These are phyloP conservation scores for Spatholobus suberectus DNA, from an alignment of 306 rosid species.

Conservation along the genomic window DNA sequence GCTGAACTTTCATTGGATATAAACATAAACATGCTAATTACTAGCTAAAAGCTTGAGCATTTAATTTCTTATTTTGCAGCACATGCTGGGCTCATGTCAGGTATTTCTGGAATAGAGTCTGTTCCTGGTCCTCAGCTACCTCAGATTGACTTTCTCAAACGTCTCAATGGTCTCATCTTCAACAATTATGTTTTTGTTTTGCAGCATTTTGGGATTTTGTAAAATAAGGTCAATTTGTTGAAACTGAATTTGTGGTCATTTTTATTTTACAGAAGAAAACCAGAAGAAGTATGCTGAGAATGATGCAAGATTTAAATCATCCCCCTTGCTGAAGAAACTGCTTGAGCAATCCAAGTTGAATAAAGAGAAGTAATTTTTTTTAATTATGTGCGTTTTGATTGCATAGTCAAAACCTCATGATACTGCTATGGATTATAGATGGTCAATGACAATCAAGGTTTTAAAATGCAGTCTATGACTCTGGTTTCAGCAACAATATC, in stretches of 20 bases:
- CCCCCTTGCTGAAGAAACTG: conserved; percentile 74
- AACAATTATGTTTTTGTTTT: neutral
- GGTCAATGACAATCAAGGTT: neutral
- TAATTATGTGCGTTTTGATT: conserved; percentile 14
- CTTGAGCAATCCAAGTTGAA: conserved; percentile 82
- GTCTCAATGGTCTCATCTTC: conserved; percentile 62
- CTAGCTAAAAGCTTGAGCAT: neutral
- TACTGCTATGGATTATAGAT: neutral
- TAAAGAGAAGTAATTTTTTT: conserved; percentile 73
- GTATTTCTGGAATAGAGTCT: conserved; percentile 84
- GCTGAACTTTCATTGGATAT: neutral
- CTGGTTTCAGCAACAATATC: neutral
- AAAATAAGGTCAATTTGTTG: conserved; percentile 21
- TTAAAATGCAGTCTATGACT: neutral
- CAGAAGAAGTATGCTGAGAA: conserved; percentile 82
- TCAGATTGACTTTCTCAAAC: conserved; percentile 76
- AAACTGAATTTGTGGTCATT: conserved; percentile 28
- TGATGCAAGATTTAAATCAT: conserved; percentile 77
- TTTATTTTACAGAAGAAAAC: conserved; percentile 77
- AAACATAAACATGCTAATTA: neutral
- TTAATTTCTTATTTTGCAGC: conserved; percentile 62
- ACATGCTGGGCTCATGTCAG: conserved; percentile 87
- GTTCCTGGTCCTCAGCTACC: conserved; percentile 92
- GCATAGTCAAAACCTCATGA: neutral
- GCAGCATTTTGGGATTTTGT: conserved; percentile 31